Base-by-base conservation (phyloP, 1,284 basidiomycete species). In the Xerocomus nothofagi region DNA sequence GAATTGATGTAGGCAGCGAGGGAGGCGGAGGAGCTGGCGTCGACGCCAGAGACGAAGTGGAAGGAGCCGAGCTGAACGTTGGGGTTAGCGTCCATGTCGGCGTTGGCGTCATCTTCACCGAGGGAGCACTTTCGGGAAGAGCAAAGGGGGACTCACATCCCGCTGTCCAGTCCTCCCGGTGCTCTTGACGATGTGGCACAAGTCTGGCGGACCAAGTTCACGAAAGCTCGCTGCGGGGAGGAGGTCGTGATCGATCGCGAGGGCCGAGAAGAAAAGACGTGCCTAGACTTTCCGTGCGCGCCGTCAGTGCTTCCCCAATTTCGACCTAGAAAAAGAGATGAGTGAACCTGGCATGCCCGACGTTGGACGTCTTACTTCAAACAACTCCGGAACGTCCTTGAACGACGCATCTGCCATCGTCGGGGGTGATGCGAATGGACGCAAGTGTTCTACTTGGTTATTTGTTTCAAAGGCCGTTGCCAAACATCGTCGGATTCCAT, bases 1-100 rank as follows among this genome's bases (percentile, higher is more conserved):
- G 93, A 96, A 75, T 99, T 99, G 71, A 99, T 90, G 72, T 99
- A 99, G 5, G 96, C 96, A 9, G 96, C 97, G 11, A 99, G 80
- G 0, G 94, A 97, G 3, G 96, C 97, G 11, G 94, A 98, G 2
- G 94, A 97, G 10, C 93, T 97, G 1, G 96, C 93, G 69, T 99
- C 96, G 42, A 98, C 92, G 24, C 96, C 96, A 0, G 96, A 98
- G 49, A 98, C 82, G 5, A 67, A 68, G 72, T 98, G 94, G 68
- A 96, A 97, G 23, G 93, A 95, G 36, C 92, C 92, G 50, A 92
- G 74, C 92, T 96, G 50, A 3, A 21, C 11, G 12, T 24, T 18
- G n/a, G 20, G 6, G 44, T 36, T 6, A 34, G 30, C 15, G 6
- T 18, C 18, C 18, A 17, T 33, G 17, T 6, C 23, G 6, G 23